A percentile compares a stretch with the other conserved stretches of the same genome.
phyloP scores from a whole-genome alignment of 2,329 filamentous ascomycete genomes.

The Claviceps sp. region DNA sequence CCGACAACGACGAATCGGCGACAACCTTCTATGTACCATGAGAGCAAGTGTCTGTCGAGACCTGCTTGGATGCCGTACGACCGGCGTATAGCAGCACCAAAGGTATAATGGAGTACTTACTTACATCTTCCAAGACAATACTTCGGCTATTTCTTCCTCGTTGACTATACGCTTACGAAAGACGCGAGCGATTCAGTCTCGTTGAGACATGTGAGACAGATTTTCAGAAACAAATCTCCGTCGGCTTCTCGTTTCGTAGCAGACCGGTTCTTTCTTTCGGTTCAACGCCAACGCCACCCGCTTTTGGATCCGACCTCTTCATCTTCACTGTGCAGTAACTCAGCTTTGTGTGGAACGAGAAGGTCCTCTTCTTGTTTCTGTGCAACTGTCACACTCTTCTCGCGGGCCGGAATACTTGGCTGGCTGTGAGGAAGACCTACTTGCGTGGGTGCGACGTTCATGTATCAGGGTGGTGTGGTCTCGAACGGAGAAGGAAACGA shows the following conservation, averaged over 20 bases:
- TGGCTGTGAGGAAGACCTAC: constrained; percentile 1
- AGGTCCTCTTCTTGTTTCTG: constrained; percentile 2
- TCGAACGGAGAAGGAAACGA: neutral
- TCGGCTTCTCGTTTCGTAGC: neutral
- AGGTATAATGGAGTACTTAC: neutral
- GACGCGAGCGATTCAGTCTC: neutral
- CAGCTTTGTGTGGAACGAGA: neutral
- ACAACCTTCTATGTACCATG: constrained; percentile 3
- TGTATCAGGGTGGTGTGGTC: neutral
- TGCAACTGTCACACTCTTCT: neutral
- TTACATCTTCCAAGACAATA: neutral
- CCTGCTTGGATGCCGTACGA: constrained; percentile 5
- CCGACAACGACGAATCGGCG: neutral
- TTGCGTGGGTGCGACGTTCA: constrained; percentile 1
- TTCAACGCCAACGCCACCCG: neutral
- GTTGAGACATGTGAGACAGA: neutral
- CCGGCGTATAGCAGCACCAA: constrained; percentile 7
- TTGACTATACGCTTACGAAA: neutral
- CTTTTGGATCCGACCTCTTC: neutral
- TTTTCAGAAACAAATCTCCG: neutral
- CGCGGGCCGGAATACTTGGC: constrained; percentile 1
- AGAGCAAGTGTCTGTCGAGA: constrained; percentile 4
- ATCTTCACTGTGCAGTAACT: neutral
- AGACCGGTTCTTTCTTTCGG: neutral
- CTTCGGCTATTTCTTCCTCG: constrained; percentile 3